Percentiles rank a stretch among this genome's conserved stretches.
Evolutionary conservation across 139 green algal species (phyloP).

Genomic region (Zygnema cylindricum): DNA sequence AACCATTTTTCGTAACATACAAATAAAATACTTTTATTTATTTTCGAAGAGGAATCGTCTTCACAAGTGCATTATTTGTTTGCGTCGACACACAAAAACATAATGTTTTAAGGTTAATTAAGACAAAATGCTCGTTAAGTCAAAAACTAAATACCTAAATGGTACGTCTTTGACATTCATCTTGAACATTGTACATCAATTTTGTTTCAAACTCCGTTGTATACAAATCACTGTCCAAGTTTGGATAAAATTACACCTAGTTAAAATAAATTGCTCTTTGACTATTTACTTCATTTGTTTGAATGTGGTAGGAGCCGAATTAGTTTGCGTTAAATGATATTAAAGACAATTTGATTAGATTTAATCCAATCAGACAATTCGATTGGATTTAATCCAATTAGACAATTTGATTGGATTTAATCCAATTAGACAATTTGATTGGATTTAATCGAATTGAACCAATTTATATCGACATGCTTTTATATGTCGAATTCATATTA

Average conservation of each 20-base stretch:
- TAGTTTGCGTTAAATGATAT: not conserved
- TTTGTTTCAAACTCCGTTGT: not conserved
- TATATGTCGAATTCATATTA: too few species aligned
- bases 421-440: too few species aligned
- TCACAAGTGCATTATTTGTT: slow-evolving; percentile 7
- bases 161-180: not conserved
- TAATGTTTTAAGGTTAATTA: not conserved
- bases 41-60: not conserved
- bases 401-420: too few species aligned
- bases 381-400: too few species aligned
- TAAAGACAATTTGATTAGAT: too few species aligned
- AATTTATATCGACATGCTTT: too few species aligned
- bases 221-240: not conserved
- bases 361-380: too few species aligned
- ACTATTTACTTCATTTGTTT: not conserved
- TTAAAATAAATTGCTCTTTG: not conserved
- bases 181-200: not conserved
- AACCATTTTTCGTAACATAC: not conserved
- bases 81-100: not conserved
- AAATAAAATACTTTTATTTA: slow-evolving; percentile 8
- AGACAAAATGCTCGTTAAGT: not conserved
- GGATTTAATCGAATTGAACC: too few species aligned
- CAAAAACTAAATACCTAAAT: slow-evolving; percentile 5
- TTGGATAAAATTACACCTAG: not conserved
- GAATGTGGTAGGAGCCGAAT: not conserved